Conservation (phyloP, 2,329 filamentous ascomycete genomes). For the Apiospora sp. region DNA sequence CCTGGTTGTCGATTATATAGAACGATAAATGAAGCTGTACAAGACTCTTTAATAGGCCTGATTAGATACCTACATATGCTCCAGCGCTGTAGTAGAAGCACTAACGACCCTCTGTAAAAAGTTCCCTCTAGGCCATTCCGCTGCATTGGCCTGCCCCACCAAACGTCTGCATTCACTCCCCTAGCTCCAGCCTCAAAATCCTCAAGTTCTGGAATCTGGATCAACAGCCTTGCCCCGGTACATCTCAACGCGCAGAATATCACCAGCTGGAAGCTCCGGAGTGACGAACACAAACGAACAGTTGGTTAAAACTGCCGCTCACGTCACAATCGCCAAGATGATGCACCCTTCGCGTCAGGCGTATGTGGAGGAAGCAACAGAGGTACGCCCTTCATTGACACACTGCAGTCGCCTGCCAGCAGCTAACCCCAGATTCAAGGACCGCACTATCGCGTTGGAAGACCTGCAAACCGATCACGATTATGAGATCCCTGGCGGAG, state of each 20-base stretch:
- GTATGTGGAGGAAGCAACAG: constrained; percentile 86
- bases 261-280: background rate
- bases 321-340: constrained; percentile 49
- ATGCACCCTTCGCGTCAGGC: constrained; percentile 92
- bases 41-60: background rate
- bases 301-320: background rate
- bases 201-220: background rate
- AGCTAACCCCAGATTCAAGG: constrained; percentile 45
- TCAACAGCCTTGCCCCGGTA: background rate
- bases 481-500: constrained; percentile 76
- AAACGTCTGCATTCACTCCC: constrained; percentile 15
- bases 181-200: constrained; percentile 12
- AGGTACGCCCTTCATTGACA: constrained; percentile 59
- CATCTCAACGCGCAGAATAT: background rate
- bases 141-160: constrained; percentile 21
- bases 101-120: constrained; percentile 10
- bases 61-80: background rate
- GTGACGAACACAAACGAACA: background rate
- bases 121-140: constrained; percentile 1
- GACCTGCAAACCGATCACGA: constrained; percentile 75
- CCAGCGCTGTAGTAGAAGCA: background rate
- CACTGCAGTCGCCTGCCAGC: constrained; percentile 24
- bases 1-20: too few relatives aligned
- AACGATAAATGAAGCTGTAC: constrained; percentile 1
- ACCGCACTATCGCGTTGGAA: constrained; percentile 43